These are phyloP conservation scores for Ascochyta pisi DNA, from an alignment of 2,329 filamentous ascomycete species.

Conservation along the genomic window DNA sequence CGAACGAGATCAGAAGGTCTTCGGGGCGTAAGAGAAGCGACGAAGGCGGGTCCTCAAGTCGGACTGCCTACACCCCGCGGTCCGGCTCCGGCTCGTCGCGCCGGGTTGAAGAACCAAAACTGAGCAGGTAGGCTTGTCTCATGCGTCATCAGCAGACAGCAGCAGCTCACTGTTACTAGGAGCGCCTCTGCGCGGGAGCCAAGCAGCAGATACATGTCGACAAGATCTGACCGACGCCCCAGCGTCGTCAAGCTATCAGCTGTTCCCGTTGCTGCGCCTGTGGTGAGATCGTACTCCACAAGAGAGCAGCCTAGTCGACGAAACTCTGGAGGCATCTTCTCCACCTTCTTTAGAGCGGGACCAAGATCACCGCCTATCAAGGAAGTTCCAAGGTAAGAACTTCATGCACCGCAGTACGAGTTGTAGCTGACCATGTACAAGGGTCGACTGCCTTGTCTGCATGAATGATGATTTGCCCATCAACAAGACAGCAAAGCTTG, in stretches of 20 bases:
- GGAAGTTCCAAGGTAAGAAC: slow-evolving; percentile 33
- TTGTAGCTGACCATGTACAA: slow-evolving; percentile 44
- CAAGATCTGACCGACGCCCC: slow-evolving; percentile 39
- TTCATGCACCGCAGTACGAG: neutral
- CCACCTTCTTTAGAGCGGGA: slow-evolving; percentile 40
- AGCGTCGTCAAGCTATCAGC: slow-evolving; percentile 39
- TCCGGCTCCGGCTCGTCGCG: slow-evolving; percentile 42
- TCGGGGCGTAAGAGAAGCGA: slow-evolving; percentile 41
- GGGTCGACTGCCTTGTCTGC: slow-evolving; percentile 76
- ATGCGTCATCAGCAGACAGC: neutral
- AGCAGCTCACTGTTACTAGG: slow-evolving; percentile 30
- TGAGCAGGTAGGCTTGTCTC: slow-evolving; percentile 35
- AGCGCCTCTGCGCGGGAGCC: slow-evolving; percentile 43
- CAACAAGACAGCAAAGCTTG: slow-evolving; percentile 71
- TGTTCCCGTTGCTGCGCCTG: slow-evolving; percentile 28
- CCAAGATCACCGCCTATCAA: slow-evolving; percentile 35
- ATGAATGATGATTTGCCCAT: slow-evolving; percentile 69
- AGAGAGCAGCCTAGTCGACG: slow-evolving; percentile 38
- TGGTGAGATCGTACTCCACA: slow-evolving; percentile 35
- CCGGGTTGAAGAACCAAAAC: slow-evolving; percentile 37
- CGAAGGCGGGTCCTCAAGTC: slow-evolving; percentile 44
- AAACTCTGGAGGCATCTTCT: slow-evolving; percentile 43
- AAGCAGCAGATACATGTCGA: slow-evolving; percentile 34
- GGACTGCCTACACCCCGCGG: slow-evolving; percentile 42
- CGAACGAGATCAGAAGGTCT: slow-evolving; percentile 35